phyloP scores from a whole-genome alignment of 306 rosid species.

The Pyrus betulifolia region DNA sequence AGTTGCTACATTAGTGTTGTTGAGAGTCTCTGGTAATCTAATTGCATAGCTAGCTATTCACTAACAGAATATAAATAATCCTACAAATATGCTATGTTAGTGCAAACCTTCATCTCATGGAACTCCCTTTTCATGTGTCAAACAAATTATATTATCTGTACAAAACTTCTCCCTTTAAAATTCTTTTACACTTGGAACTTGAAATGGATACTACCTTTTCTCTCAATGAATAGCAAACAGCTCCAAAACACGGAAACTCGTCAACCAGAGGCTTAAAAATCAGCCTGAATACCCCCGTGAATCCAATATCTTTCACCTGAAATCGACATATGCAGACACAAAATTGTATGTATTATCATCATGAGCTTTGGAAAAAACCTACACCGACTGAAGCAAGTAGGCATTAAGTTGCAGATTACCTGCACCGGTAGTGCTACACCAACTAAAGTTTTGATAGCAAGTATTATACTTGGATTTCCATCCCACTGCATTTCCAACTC shows the following conservation, averaged over 20 bases:
- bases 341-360: neutral
- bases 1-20: conserved; percentile 1
- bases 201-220: conserved; percentile 56
- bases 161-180: neutral
- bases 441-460: conserved; percentile 71
- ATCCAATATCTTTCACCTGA: conserved; percentile 90
- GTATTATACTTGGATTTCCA: conserved; percentile 89
- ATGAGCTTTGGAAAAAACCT: neutral
- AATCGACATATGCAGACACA: neutral
- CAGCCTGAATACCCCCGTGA: conserved; percentile 90
- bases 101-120: neutral
- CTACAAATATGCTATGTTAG: neutral
- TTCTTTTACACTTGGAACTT: neutral
- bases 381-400: neutral
- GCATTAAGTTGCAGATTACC: conserved; percentile 36
- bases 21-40: neutral
- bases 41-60: neutral
- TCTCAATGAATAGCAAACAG: conserved; percentile 80
- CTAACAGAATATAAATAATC: neutral
- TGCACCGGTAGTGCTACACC: conserved; percentile 86
- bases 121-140: neutral
- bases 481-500: conserved; percentile 99
- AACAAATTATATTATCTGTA: neutral
- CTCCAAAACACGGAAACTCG: conserved; percentile 96
- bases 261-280: conserved; percentile 88